Conservation (phyloP, 768 basidiomycete species). For the Mycena indigotica region DNA sequence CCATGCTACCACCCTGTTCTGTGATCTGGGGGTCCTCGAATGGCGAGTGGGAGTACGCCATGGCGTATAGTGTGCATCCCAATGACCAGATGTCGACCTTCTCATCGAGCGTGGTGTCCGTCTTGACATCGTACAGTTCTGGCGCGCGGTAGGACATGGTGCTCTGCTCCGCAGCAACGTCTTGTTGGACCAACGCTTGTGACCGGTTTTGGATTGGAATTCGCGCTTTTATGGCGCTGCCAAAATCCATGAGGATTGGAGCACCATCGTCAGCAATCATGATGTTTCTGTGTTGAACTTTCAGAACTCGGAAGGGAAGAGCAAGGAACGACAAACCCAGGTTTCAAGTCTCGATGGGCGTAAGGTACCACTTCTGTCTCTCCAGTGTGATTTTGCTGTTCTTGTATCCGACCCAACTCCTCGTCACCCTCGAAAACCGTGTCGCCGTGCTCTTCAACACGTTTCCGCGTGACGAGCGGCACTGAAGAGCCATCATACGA, state of each 20-base stretch:
- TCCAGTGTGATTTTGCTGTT: conserved; percentile 39
- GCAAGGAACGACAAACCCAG: conserved; percentile 56
- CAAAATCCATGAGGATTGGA: conserved; percentile 98
- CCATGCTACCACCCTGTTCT: conserved; percentile 94
- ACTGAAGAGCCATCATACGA: conserved; percentile 61
- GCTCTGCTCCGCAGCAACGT: conserved; percentile 96
- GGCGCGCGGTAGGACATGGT: conserved; percentile 99
- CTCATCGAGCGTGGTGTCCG: conserved; percentile 82
- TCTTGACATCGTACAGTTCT: conserved; percentile 97
- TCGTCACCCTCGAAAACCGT: conserved; percentile 83
- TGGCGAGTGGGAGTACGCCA: conserved; percentile 94
- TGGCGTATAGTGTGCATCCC: conserved; percentile 91
- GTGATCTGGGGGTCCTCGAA: conserved; percentile 93
- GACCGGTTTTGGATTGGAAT: conserved; percentile 79
- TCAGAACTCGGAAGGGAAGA: not conserved
- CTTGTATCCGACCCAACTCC: conserved; percentile 52
- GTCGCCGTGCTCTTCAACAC: conserved; percentile 55
- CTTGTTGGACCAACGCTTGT: conserved; percentile 91
- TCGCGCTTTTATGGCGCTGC: conserved; percentile 85
- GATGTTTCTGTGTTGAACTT: conserved; percentile 69
- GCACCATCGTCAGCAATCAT: conserved; percentile 94
- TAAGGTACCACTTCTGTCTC: conserved; percentile 78
- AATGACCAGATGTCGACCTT: conserved; percentile 98
- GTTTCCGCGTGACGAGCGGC: conserved; percentile 62
- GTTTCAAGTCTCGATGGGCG: conserved; percentile 96